Conservation (phyloP, 176 grass and related monocot genomes). For the Aegilops sharonensis region DNA sequence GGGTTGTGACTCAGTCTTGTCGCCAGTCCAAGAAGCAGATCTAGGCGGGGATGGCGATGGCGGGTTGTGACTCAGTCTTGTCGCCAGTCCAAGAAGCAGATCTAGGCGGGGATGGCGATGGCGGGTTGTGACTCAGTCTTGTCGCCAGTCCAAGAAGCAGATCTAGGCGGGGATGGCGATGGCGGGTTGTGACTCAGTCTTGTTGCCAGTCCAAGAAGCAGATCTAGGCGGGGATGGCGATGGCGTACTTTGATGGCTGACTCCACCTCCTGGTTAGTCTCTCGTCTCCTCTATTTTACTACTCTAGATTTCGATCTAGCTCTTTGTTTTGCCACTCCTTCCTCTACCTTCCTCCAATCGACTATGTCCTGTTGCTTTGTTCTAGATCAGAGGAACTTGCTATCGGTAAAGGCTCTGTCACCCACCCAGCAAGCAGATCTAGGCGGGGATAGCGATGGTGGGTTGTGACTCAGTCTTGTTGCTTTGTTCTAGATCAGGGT, state of each 20-base stretch:
- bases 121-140: background rate
- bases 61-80: no score
- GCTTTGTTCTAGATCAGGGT: no score
- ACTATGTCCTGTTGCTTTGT: background rate
- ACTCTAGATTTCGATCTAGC: background rate
- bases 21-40: background rate
- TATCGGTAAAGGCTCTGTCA: background rate
- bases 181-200: background rate
- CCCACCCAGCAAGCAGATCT: background rate
- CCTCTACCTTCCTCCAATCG: background rate
- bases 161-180: background rate
- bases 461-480: background rate
- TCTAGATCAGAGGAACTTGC: background rate
- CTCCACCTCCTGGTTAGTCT: background rate
- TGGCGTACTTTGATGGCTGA: background rate
- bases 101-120: background rate
- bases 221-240: background rate
- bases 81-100: background rate
- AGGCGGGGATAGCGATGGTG: background rate
- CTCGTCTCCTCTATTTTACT: background rate
- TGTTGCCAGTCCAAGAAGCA: background rate
- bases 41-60: background rate
- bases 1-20: background rate
- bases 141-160: background rate
- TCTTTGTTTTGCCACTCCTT: background rate